These are phyloP conservation scores for Speleostelium caveatum DNA, from an alignment of 78 protist species.

Conservation along the genomic window DNA sequence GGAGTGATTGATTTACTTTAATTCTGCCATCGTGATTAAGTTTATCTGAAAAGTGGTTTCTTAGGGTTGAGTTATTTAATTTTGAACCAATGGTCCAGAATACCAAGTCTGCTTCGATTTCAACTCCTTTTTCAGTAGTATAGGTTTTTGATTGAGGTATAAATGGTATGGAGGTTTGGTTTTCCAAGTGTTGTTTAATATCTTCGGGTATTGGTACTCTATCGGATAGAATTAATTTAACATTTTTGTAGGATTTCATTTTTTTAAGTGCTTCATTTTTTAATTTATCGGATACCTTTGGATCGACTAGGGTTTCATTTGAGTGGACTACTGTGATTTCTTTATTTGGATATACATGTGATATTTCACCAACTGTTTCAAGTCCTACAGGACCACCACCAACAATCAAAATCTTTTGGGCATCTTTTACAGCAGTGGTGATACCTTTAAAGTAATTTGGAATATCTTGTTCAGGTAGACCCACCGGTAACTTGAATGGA, in stretches of 20 bases:
- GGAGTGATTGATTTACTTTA: conserved; percentile 46
- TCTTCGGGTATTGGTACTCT: conserved; percentile 10
- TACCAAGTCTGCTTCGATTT: conserved; percentile 62
- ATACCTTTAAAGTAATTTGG: neutral
- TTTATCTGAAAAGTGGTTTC: conserved; percentile 3
- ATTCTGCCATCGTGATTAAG: conserved; percentile 38
- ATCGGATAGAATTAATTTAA: too few relatives aligned
- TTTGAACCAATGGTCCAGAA: conserved; percentile 67
- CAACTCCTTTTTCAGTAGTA: conserved; percentile 1
- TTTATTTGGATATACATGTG: neutral
- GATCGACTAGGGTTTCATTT: neutral
- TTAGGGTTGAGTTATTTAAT: conserved; percentile 21
- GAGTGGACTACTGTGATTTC: neutral
- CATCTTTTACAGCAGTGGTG: neutral
- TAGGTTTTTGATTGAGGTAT: neutral
- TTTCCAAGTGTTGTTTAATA: neutral
- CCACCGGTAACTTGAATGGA: too few relatives aligned
- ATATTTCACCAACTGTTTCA: conserved; percentile 45
- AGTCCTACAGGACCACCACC: conserved; percentile 77
- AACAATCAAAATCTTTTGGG: conserved; percentile 14
- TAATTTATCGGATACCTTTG: neutral
- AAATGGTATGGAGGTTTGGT: neutral
- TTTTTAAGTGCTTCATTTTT: too few relatives aligned
- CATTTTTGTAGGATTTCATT: too few relatives aligned
- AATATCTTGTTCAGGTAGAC: neutral